A percentile compares a stretch with the other conserved stretches of the same genome.
Conservation (phyloP, 1,284 basidiomycete genomes). For the Bondarzewia mesenterica region DNA sequence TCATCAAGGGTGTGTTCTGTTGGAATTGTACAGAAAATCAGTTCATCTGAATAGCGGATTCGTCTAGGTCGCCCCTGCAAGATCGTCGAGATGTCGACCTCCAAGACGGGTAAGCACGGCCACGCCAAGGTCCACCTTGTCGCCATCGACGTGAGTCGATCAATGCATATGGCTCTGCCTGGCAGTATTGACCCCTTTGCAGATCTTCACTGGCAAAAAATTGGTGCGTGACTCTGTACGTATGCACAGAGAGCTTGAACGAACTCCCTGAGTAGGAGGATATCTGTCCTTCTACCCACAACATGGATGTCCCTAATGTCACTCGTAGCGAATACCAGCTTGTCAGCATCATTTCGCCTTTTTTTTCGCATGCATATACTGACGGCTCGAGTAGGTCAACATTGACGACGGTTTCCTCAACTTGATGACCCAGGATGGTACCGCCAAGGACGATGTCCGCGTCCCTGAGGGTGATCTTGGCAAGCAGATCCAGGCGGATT, state of each 20-base stretch:
- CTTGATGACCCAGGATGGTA: constrained; percentile 84
- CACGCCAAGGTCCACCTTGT: constrained; percentile 99
- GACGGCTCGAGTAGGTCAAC: constrained; percentile 50
- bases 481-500: constrained; percentile 61
- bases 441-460: constrained; percentile 91
- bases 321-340: constrained; percentile 87
- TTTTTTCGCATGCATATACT: not conserved
- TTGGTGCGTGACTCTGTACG: constrained; percentile 37
- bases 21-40: not conserved
- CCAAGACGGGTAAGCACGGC: constrained; percentile 99
- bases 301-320: constrained; percentile 99
- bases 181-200: constrained; percentile 1
- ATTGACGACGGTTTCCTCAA: constrained; percentile 91
- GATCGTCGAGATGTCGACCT: constrained; percentile 99
- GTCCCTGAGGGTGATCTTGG: constrained; percentile 87
- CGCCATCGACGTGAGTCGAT: constrained; percentile 80
- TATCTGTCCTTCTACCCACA: constrained; percentile 97
- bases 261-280: constrained; percentile 65
- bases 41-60: constrained; percentile 5
- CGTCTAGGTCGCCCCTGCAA: constrained; percentile 87
- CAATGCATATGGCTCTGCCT: not conserved
- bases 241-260: constrained; percentile 9
- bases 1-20: constrained; percentile 73
- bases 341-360: constrained; percentile 35
- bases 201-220: constrained; percentile 98